phyloP scores from a whole-genome alignment of 2,329 filamentous ascomycete species.

The Exophiala sp. region DNA sequence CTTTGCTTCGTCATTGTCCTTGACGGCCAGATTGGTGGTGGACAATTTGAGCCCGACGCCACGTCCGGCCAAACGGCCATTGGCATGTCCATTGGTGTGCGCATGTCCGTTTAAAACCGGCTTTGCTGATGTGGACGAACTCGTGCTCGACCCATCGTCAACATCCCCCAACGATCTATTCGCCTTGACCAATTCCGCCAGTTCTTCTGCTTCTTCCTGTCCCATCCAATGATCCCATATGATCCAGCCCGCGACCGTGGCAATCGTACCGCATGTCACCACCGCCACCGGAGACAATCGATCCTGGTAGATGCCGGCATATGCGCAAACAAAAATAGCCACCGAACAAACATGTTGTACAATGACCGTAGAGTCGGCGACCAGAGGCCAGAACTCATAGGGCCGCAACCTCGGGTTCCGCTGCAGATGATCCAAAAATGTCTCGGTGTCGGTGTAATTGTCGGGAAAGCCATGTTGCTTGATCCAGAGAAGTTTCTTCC shows the following conservation, averaged over 20 bases:
- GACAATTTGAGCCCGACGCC: slow-evolving; percentile 42
- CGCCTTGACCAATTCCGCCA: slow-evolving; percentile 27
- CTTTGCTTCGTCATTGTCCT: slow-evolving; percentile 26
- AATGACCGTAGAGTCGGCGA: slow-evolving; percentile 91
- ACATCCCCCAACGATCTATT: slow-evolving; percentile 25
- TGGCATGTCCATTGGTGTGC: slow-evolving; percentile 31
- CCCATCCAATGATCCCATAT: slow-evolving; percentile 89
- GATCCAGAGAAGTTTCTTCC: slow-evolving; percentile 97
- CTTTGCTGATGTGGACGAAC: slow-evolving; percentile 35
- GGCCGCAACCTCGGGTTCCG: slow-evolving; percentile 87
- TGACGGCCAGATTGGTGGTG: slow-evolving; percentile 34
- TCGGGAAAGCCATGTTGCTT: slow-evolving; percentile 85
- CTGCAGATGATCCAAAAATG: slow-evolving; percentile 92
- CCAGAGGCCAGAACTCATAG: slow-evolving; percentile 96
- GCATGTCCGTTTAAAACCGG: slow-evolving; percentile 31
- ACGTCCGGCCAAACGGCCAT: slow-evolving; percentile 33
- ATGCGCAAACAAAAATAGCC: slow-evolving; percentile 88
- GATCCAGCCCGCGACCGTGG: slow-evolving; percentile 80
- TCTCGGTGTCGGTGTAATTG: slow-evolving; percentile 96
- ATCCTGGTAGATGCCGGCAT: slow-evolving; percentile 81
- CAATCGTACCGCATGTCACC: slow-evolving; percentile 74
- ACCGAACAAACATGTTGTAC: slow-evolving; percentile 95
- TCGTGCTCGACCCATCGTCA: slow-evolving; percentile 38
- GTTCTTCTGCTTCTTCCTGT: slow-evolving; percentile 51
- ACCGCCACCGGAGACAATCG: slow-evolving; percentile 85